Evolutionary conservation across 768 basidiomycete genomes (phyloP).

Genomic region (Boletales sp.): DNA sequence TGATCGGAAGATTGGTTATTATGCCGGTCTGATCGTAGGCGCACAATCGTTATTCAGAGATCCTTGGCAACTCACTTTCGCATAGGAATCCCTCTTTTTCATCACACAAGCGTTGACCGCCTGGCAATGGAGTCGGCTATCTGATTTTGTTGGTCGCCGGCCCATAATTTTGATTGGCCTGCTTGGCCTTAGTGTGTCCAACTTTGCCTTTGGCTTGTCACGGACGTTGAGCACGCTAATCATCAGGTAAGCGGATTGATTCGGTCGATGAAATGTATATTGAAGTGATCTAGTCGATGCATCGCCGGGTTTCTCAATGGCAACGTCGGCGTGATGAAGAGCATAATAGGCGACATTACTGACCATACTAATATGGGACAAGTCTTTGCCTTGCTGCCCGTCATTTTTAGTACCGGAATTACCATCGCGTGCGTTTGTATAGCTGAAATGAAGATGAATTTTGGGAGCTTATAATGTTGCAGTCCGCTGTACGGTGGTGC

Average conservation of each 20-base stretch:
- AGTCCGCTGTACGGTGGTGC: constrained; percentile 59
- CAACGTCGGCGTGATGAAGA: constrained; percentile 60
- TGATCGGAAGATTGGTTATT: constrained; percentile 62
- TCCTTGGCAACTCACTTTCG: neutral
- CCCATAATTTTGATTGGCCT: constrained; percentile 58
- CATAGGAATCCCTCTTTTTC: constrained; percentile 61
- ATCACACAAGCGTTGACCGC: constrained; percentile 53
- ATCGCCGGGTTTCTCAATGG: constrained; percentile 37
- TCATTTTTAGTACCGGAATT: constrained; percentile 25
- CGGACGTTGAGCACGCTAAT: constrained; percentile 51
- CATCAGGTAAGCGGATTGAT: constrained; percentile 39
- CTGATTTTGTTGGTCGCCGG: constrained; percentile 58
- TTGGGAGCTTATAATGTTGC: constrained; percentile 1
- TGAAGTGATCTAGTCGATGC: constrained; percentile 28
- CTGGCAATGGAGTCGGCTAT: constrained; percentile 62
- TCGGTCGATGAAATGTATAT: neutral
- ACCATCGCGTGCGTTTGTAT: constrained; percentile 27
- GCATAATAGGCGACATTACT: constrained; percentile 64
- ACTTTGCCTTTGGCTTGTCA: constrained; percentile 60
- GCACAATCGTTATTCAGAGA: neutral
- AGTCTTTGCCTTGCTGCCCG: constrained; percentile 31
- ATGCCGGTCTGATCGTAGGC: constrained; percentile 57
- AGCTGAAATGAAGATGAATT: neutral
- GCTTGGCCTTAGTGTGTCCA: constrained; percentile 50
- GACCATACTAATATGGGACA: constrained; percentile 32